Percentiles rank a stretch among this genome's conserved stretches.
Evolutionary conservation across 345 rosid species (phyloP).

Genomic region (Bruguiera gymnorhiza): DNA sequence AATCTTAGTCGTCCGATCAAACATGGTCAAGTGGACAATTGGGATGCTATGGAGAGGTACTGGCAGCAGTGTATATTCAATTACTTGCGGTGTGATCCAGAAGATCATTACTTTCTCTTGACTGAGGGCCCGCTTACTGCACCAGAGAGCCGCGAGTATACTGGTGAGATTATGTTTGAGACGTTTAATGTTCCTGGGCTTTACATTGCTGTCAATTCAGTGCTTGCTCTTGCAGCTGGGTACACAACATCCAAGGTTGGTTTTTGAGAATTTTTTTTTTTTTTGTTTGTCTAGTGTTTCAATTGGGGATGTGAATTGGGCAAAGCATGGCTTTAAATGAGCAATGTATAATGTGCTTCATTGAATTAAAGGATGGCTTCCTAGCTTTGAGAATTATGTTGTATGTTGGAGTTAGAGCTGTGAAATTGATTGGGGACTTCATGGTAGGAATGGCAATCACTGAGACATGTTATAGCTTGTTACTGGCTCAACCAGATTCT

Average conservation of each 20-base stretch:
- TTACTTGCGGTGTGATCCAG: constrained; percentile 92
- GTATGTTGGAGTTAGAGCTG: neutral
- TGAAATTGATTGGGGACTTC: neutral
- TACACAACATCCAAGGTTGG: constrained; percentile 91
- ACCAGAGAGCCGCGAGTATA: constrained; percentile 89
- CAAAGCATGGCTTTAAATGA: neutral
- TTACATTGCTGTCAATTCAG: constrained; percentile 95
- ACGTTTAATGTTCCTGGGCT: constrained; percentile 92
- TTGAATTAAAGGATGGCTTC: neutral
- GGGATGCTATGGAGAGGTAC: constrained; percentile 98
- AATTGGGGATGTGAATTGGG: neutral
- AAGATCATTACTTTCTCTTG: constrained; percentile 93
- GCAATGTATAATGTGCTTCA: neutral
- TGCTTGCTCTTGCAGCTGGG: constrained; percentile 97
- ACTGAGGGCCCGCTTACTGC: constrained; percentile 98
- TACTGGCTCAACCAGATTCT: too few relatives aligned
- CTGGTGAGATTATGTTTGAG: constrained; percentile 97
- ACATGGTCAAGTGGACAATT: constrained; percentile 88
- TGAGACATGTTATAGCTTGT: too few relatives aligned
- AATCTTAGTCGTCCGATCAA: constrained; percentile 77
- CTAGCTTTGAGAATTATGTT: neutral
- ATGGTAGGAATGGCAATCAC: neutral
- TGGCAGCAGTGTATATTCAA: constrained; percentile 97
- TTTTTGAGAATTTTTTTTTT: neutral
- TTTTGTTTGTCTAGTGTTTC: too few relatives aligned